Conservation (phyloP, 2,329 filamentous ascomycete genomes). For the Pseudogymnoascus sp. region DNA sequence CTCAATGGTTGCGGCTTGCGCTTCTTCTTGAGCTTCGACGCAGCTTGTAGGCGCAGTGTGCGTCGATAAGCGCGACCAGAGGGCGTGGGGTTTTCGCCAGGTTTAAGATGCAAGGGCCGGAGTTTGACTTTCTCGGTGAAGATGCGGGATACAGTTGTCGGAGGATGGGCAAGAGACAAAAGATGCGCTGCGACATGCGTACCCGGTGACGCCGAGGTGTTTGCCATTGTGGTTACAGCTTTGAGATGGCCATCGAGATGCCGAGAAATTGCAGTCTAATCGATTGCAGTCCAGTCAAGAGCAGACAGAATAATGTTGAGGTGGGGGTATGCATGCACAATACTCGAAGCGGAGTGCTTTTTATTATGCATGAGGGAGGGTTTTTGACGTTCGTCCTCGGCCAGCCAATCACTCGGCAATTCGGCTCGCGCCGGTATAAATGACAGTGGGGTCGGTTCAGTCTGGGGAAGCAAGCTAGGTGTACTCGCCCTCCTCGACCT, state of each 20-base stretch:
- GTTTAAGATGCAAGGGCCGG: conserved; percentile 70
- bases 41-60: conserved; percentile 28
- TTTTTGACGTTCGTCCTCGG: not conserved
- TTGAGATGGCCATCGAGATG: not conserved
- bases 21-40: conserved; percentile 35
- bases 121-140: conserved; percentile 77
- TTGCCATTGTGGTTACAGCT: conserved; percentile 2
- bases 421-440: not conserved
- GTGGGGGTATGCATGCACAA: conserved; percentile 6
- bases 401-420: conserved; percentile 5
- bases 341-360: not conserved
- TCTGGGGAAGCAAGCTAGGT: conserved; percentile 1
- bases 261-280: not conserved
- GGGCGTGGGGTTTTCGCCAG: conserved; percentile 45
- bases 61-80: conserved; percentile 49
- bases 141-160: conserved; percentile 61
- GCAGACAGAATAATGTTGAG: not conserved
- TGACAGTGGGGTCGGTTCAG: not conserved
- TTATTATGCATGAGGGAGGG: not conserved
- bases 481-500: not conserved
- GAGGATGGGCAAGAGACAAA: conserved; percentile 71
- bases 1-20: conserved; percentile 63
- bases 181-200: conserved; percentile 47
- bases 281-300: not conserved
- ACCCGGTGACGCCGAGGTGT: conserved; percentile 23